These are phyloP conservation scores for Aspergillus tanneri DNA, from an alignment of 2,329 filamentous ascomycete species.

Conservation along the genomic window DNA sequence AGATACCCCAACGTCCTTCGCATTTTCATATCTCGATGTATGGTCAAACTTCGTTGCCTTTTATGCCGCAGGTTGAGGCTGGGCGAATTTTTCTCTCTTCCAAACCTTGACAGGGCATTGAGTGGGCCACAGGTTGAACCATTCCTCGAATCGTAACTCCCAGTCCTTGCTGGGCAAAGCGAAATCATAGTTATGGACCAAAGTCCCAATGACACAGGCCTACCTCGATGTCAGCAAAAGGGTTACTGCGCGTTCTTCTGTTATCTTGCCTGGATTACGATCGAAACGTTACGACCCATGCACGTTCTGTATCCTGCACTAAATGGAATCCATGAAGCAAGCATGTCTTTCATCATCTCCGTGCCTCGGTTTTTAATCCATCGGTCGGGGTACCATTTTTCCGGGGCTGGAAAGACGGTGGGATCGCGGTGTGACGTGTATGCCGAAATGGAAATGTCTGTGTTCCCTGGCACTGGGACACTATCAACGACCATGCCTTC, in stretches of 20 bases:
- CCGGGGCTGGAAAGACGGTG: not conserved
- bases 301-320: slow-evolving; percentile 18
- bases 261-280: slow-evolving; percentile 15
- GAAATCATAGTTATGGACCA: slow-evolving; percentile 12
- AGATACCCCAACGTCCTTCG: no score
- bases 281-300: slow-evolving; percentile 22
- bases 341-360: not conserved
- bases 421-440: not conserved
- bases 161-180: not conserved
- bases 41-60: no score
- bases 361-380: slow-evolving; percentile 2
- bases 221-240: not conserved
- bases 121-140: not conserved
- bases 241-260: slow-evolving; percentile 8
- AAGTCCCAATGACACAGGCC: slow-evolving; percentile 13
- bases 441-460: not conserved
- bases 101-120: not conserved
- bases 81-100: not conserved
- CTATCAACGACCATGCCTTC: slow-evolving; percentile 12
- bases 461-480: slow-evolving; percentile 6
- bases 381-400: slow-evolving; percentile 5
- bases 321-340: slow-evolving; percentile 16
- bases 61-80: not conserved
- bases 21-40: no score
- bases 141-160: not conserved